Percentiles rank a stretch among this genome's conserved stretches.
These are phyloP conservation scores for Coemansia sp. DNA, from an alignment of 192 early-diverging fungal species.

Conservation along the genomic window DNA sequence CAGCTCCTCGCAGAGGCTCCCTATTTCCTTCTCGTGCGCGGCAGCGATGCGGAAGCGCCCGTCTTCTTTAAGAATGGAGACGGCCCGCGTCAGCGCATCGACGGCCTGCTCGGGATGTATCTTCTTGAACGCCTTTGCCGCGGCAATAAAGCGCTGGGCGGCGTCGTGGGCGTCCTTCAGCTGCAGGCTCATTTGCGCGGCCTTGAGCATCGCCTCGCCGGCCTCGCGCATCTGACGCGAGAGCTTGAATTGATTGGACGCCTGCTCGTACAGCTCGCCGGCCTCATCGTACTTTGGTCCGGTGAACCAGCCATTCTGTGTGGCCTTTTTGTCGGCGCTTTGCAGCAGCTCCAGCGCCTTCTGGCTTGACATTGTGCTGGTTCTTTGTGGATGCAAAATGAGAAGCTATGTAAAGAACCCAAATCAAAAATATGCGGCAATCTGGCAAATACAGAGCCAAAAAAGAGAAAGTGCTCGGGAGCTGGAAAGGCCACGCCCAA, in stretches of 20 bases:
- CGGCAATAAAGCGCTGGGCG: conserved; percentile 74
- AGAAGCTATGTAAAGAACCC: not conserved
- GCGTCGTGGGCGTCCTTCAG: conserved; percentile 84
- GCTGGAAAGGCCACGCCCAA: no score
- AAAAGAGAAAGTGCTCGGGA: not conserved
- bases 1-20: conserved; percentile 87
- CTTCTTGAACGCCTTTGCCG: conserved; percentile 90
- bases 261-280: conserved; percentile 85
- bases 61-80: conserved; percentile 74
- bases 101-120: conserved; percentile 75
- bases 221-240: conserved; percentile 88
- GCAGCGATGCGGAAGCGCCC: conserved; percentile 89
- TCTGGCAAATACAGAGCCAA: not conserved
- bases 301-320: conserved; percentile 61
- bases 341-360: conserved; percentile 53
- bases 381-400: not conserved
- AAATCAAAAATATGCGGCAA: not conserved
- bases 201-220: conserved; percentile 86
- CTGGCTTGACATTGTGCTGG: not conserved
- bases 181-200: conserved; percentile 74
- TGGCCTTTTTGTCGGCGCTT: conserved; percentile 69
- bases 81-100: conserved; percentile 67
- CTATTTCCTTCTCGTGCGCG: conserved; percentile 91
- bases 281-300: conserved; percentile 93
- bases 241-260: conserved; percentile 90